Evolutionary conservation across 2,329 filamentous ascomycete genomes (phyloP), one percentile per base, ranked within the genome.

Genomic region (Arthrobotrys sphaeroides): DNA sequence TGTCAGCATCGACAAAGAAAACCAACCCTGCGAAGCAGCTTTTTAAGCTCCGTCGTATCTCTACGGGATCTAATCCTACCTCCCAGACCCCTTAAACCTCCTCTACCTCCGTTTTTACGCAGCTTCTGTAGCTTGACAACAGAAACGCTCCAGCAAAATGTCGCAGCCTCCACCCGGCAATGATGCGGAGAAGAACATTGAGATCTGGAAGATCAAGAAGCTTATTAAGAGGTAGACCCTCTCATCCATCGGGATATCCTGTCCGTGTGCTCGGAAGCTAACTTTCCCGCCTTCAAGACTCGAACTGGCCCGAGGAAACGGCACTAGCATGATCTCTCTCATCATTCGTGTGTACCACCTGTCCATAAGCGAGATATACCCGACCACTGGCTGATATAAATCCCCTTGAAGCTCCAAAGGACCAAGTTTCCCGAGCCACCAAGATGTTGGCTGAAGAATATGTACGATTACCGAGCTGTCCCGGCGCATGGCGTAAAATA

Each of bases 391-490:
- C 80, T 69, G 57, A 68, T 40, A 10, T 18, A 22, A 26, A 12
- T 53, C 13, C 43, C 28, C 40, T 45, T 79, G 74, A 81, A 96
- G 93, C 95, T 76, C 95, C 95, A 80, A 99, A 99, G 89, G 94
- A 97, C 84, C 95, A 99, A 85, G 89, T 99, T 78, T 98, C 95
- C 49, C 91, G 94, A 82, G 91, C 92, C 66, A 92, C 95, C 76
- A 98, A 98, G 88, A 99, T 99, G 95, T 91, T 99, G 90, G 96
- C 96, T 86, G 95, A 99, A 97, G 94, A 97, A 92, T 97, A 95
- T 83, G 92, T 95, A 88, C 79, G 91, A 85, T 68, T 51, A 49
- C 33, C 61, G 26, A 42, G 18, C 20, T 18, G 5, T 57, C n/a
- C 38, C 33, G 55, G 53, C 28, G 20, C 42, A 45, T 53, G 36